Conservation (phyloP, 768 basidiomycete genomes). For the Dacryopinax primogenitus region DNA sequence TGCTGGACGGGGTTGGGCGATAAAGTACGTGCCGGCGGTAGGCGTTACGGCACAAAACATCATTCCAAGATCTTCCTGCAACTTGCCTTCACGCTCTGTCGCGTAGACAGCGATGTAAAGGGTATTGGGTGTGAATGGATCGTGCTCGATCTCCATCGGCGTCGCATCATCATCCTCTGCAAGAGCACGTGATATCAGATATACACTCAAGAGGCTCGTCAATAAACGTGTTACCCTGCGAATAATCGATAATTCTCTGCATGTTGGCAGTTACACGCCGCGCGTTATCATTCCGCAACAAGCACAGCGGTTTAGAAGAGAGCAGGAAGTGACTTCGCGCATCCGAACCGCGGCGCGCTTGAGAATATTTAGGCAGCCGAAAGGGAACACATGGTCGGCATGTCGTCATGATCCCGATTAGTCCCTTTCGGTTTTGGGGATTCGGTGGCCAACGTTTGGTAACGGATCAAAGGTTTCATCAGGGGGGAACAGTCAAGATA, state of each 20-base stretch:
- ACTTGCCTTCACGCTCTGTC: not conserved
- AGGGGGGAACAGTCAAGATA: not conserved
- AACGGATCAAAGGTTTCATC: not conserved
- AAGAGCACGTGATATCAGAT: not conserved
- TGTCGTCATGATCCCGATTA: no score
- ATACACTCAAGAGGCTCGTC: not conserved
- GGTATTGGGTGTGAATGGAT: not conserved
- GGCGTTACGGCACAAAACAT: not conserved
- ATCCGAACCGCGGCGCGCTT: no score
- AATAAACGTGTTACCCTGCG: no score
- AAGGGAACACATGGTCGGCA: no score
- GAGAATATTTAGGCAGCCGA: no score
- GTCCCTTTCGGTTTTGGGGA: no score
- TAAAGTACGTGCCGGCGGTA: not conserved
- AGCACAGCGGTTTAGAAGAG: no score
- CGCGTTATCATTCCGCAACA: no score
- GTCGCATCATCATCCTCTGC: not conserved
- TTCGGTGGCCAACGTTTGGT: not conserved
- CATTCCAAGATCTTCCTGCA: not conserved
- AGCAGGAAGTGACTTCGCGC: no score
- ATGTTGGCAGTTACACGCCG: no score
- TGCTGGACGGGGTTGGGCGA: not conserved
- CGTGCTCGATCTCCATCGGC: not conserved
- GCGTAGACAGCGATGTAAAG: conserved; percentile 1
- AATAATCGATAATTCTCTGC: no score